These are phyloP conservation scores for Mycosphaerelloides madeirae DNA, from an alignment of 2,329 filamentous ascomycete genomes.

Conservation along the genomic window DNA sequence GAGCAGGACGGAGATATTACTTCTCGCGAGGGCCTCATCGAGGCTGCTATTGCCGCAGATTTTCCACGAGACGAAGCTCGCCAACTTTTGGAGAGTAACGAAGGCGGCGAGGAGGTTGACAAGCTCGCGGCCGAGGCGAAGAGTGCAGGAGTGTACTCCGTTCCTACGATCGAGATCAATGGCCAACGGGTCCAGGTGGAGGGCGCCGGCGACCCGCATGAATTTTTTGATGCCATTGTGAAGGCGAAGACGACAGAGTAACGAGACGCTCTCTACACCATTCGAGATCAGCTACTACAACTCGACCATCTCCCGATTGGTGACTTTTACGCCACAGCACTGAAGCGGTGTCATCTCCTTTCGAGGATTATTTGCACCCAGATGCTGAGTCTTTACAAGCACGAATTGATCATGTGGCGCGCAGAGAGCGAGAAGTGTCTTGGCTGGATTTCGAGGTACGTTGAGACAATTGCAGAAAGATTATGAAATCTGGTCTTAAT, in stretches of 20 bases:
- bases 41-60: constrained; percentile 21
- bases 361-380: no score
- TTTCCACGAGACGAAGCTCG: constrained; percentile 14
- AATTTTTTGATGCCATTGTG: constrained; percentile 14
- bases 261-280: no score
- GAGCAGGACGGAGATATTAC: constrained; percentile 33
- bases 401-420: no score
- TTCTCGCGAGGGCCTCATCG: constrained; percentile 18
- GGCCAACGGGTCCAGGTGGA: constrained; percentile 12
- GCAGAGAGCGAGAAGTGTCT: no score
- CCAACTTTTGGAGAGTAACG: constrained; percentile 6
- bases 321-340: no score
- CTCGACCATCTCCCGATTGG: no score
- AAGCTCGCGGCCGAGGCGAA: constrained; percentile 7
- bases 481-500: no score
- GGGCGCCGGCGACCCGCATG: constrained; percentile 13
- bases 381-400: no score
- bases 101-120: constrained; percentile 11
- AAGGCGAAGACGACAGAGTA: background rate
- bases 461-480: no score
- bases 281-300: no score
- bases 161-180: constrained; percentile 36
- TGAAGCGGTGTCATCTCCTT: no score
- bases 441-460: no score
- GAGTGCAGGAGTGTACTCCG: constrained; percentile 9